Conservation (phyloP, 2,329 filamentous ascomycete genomes). For the Xylaria polymorpha region DNA sequence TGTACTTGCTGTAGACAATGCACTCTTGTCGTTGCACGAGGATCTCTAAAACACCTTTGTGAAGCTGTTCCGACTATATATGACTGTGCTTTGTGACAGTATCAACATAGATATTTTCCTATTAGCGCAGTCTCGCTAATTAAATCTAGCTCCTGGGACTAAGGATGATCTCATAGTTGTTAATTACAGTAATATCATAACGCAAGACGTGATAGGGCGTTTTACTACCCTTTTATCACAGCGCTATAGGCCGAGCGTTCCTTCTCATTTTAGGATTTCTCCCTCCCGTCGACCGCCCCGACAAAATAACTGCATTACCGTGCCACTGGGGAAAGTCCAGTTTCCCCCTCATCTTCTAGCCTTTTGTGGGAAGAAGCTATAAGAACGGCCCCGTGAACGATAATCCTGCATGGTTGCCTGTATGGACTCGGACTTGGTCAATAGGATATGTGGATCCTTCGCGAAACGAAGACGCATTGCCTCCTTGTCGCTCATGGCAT, state of each 20-base stretch:
- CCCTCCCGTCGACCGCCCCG: not conserved
- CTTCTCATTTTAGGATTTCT: not conserved
- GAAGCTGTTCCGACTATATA: too few relatives aligned
- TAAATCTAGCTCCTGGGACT: not conserved
- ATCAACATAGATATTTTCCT: not conserved
- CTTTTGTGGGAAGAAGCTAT: conserved; percentile 21
- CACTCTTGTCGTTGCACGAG: too few relatives aligned
- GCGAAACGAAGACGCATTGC: conserved; percentile 42
- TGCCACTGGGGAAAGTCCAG: not conserved
- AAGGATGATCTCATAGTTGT: not conserved
- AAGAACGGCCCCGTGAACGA: not conserved
- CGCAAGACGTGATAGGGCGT: not conserved
- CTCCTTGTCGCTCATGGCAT: conserved; percentile 30
- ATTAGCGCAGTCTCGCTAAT: not conserved
- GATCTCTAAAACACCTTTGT: too few relatives aligned
- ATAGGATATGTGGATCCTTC: conserved; percentile 32
- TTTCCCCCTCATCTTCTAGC: not conserved
- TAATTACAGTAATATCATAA: not conserved
- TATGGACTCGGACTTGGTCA: conserved; percentile 26
- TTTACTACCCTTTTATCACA: not conserved
- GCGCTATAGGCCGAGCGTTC: not conserved
- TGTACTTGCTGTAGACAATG: too few relatives aligned
- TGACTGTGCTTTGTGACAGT: too few relatives aligned
- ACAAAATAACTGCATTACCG: not conserved
- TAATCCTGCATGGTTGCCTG: not conserved